A percentile compares a stretch with the other conserved stretches of the same genome.
These are phyloP conservation scores for Rosa persica DNA, from an alignment of 306 rosid genomes.

Conservation along the genomic window DNA sequence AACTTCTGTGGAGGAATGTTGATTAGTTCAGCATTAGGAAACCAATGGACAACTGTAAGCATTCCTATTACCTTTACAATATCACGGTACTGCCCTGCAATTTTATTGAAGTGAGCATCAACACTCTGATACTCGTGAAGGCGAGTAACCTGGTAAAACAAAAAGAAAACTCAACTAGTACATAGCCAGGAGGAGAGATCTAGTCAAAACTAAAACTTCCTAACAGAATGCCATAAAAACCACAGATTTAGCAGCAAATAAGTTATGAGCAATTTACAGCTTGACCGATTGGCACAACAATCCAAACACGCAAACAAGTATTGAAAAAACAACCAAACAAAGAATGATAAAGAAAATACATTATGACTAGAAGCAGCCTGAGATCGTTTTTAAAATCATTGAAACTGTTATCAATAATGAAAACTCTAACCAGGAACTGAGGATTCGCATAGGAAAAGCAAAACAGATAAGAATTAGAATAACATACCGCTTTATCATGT, in stretches of 20 bases:
- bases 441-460: neutral
- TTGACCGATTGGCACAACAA: neutral
- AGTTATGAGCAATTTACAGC: neutral
- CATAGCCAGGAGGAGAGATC: neutral
- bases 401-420: neutral
- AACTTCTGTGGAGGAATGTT: slow-evolving; percentile 56
- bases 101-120: slow-evolving; percentile 85
- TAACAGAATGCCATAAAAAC: neutral
- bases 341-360: neutral
- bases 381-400: neutral
- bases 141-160: slow-evolving; percentile 67
- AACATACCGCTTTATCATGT: slow-evolving; percentile 82
- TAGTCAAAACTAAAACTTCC: neutral
- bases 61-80: slow-evolving; percentile 51
- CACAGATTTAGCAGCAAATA: neutral
- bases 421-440: neutral
- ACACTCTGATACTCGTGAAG: slow-evolving; percentile 89
- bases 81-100: slow-evolving; percentile 83
- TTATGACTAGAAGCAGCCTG: neutral
- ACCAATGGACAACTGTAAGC: slow-evolving; percentile 1
- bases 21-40: slow-evolving; percentile 2
- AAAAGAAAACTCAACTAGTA: neutral
- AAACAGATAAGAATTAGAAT: slow-evolving; percentile 10
- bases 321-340: neutral
- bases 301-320: neutral